phyloP scores from a whole-genome alignment of 768 basidiomycete genomes.

The Podaxis sp. region DNA sequence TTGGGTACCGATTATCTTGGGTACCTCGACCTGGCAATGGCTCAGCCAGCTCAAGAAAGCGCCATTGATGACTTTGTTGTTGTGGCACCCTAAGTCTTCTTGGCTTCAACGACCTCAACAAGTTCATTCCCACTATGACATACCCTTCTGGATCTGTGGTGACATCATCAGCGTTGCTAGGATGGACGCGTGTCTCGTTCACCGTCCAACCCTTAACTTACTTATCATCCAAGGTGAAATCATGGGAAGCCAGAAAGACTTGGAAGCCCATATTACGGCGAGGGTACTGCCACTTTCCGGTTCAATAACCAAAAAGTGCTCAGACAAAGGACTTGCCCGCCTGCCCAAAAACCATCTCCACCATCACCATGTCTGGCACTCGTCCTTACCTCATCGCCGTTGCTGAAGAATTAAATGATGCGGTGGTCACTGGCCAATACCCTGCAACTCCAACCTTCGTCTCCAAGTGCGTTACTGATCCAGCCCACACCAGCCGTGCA shows the following conservation, averaged over 20 bases:
- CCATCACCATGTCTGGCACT: constrained; percentile 34
- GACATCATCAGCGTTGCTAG: not conserved
- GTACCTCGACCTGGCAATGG: too few species aligned
- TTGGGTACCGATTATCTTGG: too few species aligned
- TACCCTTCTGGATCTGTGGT: too few species aligned
- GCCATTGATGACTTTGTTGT: too few species aligned
- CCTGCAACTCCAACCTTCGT: not conserved
- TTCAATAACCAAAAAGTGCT: constrained; percentile 27
- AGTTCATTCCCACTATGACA: too few species aligned
- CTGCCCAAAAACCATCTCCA: constrained; percentile 30
- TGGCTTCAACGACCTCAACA: too few species aligned
- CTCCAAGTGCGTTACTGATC: not conserved
- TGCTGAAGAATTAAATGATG: constrained; percentile 29
- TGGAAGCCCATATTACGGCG: constrained; percentile 28
- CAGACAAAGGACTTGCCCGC: constrained; percentile 14
- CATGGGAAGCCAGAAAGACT: constrained; percentile 14
- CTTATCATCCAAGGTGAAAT: not conserved
- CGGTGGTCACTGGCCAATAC: constrained; percentile 15
- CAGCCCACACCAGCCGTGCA: not conserved
- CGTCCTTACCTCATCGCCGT: constrained; percentile 34
- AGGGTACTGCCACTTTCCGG: constrained; percentile 32
- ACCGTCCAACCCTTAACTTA: not conserved
- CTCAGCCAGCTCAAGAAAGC: too few species aligned
- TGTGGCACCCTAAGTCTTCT: too few species aligned
- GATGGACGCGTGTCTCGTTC: not conserved